These are phyloP conservation scores for Mycena belliarum DNA, from an alignment of 768 basidiomycete genomes.

Conservation along the genomic window DNA sequence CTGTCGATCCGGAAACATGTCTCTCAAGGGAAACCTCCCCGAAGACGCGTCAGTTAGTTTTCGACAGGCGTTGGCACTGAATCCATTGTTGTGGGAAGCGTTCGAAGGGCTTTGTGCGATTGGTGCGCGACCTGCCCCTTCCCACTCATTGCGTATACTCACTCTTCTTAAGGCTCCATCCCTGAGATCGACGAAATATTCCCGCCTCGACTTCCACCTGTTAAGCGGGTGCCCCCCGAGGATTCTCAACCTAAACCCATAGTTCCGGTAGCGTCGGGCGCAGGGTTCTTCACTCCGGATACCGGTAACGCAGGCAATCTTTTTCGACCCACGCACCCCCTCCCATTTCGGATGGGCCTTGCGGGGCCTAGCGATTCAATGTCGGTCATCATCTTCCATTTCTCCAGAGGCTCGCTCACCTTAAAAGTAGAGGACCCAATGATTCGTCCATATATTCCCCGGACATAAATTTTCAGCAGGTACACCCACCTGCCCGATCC, in stretches of 20 bases:
- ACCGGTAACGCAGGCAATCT: conserved; percentile 53
- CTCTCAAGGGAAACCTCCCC: conserved; percentile 75
- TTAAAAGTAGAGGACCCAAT: conserved; percentile 48
- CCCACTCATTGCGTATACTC: conserved; percentile 14
- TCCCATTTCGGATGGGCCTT: conserved; percentile 60
- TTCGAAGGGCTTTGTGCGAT: conserved; percentile 83
- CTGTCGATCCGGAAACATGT: conserved; percentile 76
- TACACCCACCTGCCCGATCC: conserved; percentile 45
- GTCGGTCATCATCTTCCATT: conserved; percentile 37
- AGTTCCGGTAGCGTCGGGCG: conserved; percentile 58
- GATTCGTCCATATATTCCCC: conserved; percentile 55
- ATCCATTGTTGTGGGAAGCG: conserved; percentile 90
- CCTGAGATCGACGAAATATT: conserved; percentile 75
- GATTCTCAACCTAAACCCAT: conserved; percentile 45
- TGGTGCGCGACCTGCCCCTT: conserved; percentile 48
- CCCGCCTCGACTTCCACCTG: conserved; percentile 60
- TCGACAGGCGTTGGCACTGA: conserved; percentile 65
- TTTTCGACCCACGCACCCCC: conserved; percentile 52
- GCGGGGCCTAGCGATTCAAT: conserved; percentile 60
- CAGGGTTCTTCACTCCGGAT: conserved; percentile 80
- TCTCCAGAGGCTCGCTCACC: conserved; percentile 11
- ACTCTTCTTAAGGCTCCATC: conserved; percentile 51
- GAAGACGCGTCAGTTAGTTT: conserved; percentile 75
- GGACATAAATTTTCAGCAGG: conserved; percentile 61
- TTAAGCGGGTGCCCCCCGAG: conserved; percentile 55